These are phyloP conservation scores for Pistacia integerrima DNA, from an alignment of 345 rosid species.

Conservation along the genomic window DNA sequence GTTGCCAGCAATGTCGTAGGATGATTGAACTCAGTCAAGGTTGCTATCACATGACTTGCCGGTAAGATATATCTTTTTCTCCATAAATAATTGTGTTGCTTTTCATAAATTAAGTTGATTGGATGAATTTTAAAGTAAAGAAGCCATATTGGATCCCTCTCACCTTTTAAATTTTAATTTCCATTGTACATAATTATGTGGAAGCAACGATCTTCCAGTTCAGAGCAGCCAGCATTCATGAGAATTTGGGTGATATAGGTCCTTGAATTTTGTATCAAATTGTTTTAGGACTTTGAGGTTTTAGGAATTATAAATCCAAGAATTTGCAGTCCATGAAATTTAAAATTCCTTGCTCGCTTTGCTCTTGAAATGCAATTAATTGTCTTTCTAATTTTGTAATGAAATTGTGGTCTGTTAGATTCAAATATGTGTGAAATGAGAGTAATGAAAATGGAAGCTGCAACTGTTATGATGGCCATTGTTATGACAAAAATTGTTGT, in stretches of 20 bases:
- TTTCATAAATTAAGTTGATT: background rate
- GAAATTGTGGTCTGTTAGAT: background rate
- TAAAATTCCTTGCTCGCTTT: no score
- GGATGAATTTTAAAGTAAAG: background rate
- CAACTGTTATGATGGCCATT: background rate
- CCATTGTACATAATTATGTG: background rate
- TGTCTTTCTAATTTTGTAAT: no score
- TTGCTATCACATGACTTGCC: slow-evolving; percentile 96
- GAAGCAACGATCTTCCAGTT: background rate
- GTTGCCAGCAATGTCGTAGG: slow-evolving; percentile 87
- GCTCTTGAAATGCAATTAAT: no score
- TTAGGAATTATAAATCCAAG: background rate
- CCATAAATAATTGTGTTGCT: background rate
- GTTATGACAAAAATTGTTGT: background rate
- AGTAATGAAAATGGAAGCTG: background rate
- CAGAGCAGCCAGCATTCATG: background rate
- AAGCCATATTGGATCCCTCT: background rate
- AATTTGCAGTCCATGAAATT: background rate
- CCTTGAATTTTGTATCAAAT: background rate
- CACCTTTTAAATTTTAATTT: background rate
- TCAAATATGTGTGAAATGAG: background rate
- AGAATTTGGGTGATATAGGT: background rate
- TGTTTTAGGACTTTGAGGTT: background rate
- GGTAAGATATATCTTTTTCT: slow-evolving; percentile 47
- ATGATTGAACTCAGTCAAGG: slow-evolving; percentile 95